Conservation (phyloP, 78 protist genomes). For the Tieghemostelium lacteum region DNA sequence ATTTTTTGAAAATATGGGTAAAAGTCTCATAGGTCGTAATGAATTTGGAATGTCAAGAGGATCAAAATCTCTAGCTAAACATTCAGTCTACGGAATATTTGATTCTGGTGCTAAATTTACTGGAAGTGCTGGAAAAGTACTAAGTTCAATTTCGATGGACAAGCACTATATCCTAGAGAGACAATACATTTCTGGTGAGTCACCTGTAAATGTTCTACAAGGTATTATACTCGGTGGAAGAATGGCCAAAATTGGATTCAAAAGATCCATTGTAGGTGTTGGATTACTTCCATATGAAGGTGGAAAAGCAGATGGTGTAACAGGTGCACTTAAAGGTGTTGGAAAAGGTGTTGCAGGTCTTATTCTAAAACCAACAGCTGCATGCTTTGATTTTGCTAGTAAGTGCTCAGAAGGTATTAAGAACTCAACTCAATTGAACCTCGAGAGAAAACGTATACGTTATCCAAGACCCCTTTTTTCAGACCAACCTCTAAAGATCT, state of each 20-base stretch:
- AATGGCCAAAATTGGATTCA: slow-evolving; percentile 23
- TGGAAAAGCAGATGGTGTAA: slow-evolving; percentile 72
- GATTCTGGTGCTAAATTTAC: slow-evolving; percentile 80
- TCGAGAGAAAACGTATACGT: slow-evolving; percentile 42
- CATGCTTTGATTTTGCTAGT: slow-evolving; percentile 67
- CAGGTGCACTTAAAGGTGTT: slow-evolving; percentile 86
- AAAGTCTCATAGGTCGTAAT: slow-evolving; percentile 51
- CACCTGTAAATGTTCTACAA: slow-evolving; percentile 53
- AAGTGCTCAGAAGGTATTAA: slow-evolving; percentile 85
- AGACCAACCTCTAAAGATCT: slow-evolving; percentile 31
- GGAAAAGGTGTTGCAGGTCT: slow-evolving; percentile 91
- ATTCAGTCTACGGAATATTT: slow-evolving; percentile 79
- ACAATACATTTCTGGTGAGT: slow-evolving; percentile 52
- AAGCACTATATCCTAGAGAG: slow-evolving; percentile 59
- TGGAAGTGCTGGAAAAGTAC: slow-evolving; percentile 62
- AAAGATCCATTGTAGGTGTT: slow-evolving; percentile 85
- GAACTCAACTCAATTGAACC: slow-evolving; percentile 75
- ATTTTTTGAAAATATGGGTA: slow-evolving; percentile 73
- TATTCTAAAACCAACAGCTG: slow-evolving; percentile 87
- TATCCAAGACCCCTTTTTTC: slow-evolving; percentile 60
- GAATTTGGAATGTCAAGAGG: slow-evolving; percentile 33
- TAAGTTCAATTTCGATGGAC: slow-evolving; percentile 76
- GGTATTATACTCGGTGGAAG: slow-evolving; percentile 71
- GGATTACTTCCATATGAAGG: slow-evolving; percentile 83
- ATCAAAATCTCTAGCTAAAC: slow-evolving; percentile 71